phyloP scores from a whole-genome alignment of 2,329 filamentous ascomycete species.

The Fusarium sp. region DNA sequence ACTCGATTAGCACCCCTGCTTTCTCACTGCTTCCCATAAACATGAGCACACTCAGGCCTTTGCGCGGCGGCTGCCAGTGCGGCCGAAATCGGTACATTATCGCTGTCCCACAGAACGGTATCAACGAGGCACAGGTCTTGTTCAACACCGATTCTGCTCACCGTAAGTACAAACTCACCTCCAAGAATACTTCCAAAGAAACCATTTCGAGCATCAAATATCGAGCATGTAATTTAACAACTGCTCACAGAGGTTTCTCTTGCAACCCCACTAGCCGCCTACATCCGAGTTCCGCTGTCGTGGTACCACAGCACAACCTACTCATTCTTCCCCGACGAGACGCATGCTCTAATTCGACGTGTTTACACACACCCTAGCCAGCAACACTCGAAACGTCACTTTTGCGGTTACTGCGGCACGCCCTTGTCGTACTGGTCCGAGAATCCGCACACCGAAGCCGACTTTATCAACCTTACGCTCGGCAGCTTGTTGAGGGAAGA shows the following conservation, averaged over 20 bases:
- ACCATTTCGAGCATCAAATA: not conserved
- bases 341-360: slow-evolving; percentile 73
- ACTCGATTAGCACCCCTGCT: not conserved
- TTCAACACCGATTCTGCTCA: slow-evolving; percentile 79
- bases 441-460: slow-evolving; percentile 74
- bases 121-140: slow-evolving; percentile 73
- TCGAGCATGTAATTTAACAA: slow-evolving; percentile 22
- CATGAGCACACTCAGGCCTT: slow-evolving; percentile 64
- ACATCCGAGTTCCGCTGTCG: slow-evolving; percentile 82
- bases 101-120: slow-evolving; percentile 70
- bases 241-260: slow-evolving; percentile 68
- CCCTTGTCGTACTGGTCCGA: slow-evolving; percentile 88
- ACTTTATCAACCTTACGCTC: slow-evolving; percentile 85
- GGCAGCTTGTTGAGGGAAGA: slow-evolving; percentile 80
- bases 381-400: slow-evolving; percentile 75
- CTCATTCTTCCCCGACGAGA: slow-evolving; percentile 83
- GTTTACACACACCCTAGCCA: slow-evolving; percentile 72
- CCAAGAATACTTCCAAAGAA: not conserved
- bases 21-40: slow-evolving; percentile 28
- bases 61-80: slow-evolving; percentile 85
- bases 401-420: slow-evolving; percentile 93
- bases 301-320: slow-evolving; percentile 84
- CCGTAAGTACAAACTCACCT: slow-evolving; percentile 67
- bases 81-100: slow-evolving; percentile 87
- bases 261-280: slow-evolving; percentile 80